These are phyloP conservation scores for Fabrea salina DNA, from an alignment of 169 alveolate species.

Conservation along the genomic window DNA sequence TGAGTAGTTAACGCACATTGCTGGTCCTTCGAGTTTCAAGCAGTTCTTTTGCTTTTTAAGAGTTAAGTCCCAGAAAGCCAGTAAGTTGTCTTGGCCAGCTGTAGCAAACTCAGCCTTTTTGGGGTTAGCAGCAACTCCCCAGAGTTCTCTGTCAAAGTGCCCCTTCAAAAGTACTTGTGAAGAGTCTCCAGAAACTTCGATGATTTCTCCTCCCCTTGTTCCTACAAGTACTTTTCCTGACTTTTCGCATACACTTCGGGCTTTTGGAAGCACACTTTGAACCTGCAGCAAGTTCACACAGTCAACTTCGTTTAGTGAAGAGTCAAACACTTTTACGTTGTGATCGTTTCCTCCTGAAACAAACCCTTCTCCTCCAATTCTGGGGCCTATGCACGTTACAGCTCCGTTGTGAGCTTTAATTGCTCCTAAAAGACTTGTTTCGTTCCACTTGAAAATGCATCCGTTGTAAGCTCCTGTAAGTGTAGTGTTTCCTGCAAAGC, in stretches of 20 bases:
- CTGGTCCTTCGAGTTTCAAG: constrained; percentile 53
- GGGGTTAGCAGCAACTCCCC: constrained; percentile 82
- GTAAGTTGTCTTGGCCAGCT: constrained; percentile 82
- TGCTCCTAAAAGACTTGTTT: constrained; percentile 50
- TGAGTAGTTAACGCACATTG: constrained; percentile 57
- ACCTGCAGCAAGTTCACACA: constrained; percentile 26
- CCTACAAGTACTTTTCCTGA: constrained; percentile 73
- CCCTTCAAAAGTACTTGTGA: constrained; percentile 57
- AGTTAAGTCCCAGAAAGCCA: constrained; percentile 72
- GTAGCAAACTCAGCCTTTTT: constrained; percentile 64
- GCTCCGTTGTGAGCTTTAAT: constrained; percentile 72
- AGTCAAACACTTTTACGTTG: constrained; percentile 59
- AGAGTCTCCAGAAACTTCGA: constrained; percentile 50
- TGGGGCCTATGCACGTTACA: constrained; percentile 48
- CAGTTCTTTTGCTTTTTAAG: constrained; percentile 53
- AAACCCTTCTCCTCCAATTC: constrained; percentile 72
- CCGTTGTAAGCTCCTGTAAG: constrained; percentile 79
- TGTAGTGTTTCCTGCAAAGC: constrained; percentile 54
- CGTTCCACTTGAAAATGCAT: constrained; percentile 61
- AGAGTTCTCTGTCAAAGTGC: constrained; percentile 79
- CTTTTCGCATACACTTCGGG: constrained; percentile 65
- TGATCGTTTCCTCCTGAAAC: constrained; percentile 82
- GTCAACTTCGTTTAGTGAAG: constrained; percentile 31
- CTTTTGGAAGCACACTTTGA: constrained; percentile 55
- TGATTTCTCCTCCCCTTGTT: constrained; percentile 82